Conservation (phyloP, 129 eudicot species). For the Helianthus tuberosus region DNA sequence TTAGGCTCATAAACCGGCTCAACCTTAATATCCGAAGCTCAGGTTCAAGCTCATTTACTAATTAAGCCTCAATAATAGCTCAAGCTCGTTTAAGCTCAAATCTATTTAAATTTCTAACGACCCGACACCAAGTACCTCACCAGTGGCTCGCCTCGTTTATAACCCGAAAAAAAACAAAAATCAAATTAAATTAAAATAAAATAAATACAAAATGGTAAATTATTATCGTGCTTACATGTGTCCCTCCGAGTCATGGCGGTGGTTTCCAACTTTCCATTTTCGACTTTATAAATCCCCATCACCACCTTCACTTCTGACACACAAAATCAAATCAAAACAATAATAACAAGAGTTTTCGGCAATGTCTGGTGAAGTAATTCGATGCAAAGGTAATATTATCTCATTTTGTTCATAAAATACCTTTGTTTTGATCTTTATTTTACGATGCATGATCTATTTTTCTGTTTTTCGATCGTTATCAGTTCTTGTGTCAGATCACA, state of each 20-base stretch:
- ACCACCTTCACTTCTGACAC: neutral
- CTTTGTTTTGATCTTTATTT: neutral
- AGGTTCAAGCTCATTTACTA: too few species aligned
- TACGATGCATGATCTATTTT: too few species aligned
- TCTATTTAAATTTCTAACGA: too few species aligned
- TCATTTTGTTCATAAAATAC: too few species aligned
- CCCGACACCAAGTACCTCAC: too few species aligned
- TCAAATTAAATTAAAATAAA: neutral
- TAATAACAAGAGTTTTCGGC: neutral
- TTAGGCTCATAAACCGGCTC: too few species aligned
- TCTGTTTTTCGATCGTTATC: neutral
- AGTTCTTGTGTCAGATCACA: neutral
- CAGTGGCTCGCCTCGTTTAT: too few species aligned
- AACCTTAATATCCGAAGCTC: too few species aligned
- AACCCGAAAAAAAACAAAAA: neutral
- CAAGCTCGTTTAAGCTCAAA: too few species aligned
- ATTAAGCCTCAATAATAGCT: too few species aligned
- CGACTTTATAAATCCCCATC: conserved; percentile 9
- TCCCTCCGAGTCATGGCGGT: conserved; percentile 18
- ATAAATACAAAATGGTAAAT: neutral
- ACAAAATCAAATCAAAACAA: neutral
- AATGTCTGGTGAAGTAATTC: conserved; percentile 48
- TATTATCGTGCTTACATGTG: conserved; percentile 26
- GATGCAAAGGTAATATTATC: conserved; percentile 42
- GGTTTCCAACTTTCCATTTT: conserved; percentile 10